Conservation (phyloP, 257 asterid species). For the Solanum habrochaites region DNA sequence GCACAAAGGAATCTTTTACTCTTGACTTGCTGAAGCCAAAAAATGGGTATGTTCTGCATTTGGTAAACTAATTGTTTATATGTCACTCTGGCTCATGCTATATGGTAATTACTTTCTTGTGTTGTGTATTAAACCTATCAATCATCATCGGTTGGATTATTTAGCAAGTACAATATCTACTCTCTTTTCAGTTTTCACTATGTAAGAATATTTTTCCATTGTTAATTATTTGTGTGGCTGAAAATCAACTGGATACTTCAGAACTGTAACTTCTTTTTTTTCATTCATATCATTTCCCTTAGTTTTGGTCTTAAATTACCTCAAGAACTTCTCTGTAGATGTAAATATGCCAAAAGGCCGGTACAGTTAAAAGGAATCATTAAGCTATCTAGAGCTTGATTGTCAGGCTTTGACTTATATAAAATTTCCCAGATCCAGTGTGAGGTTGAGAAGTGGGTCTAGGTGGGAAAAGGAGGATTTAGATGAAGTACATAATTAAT, state of each 20-base stretch:
- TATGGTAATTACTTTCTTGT: not conserved
- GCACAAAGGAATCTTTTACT: constrained; percentile 29
- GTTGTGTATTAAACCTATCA: not conserved
- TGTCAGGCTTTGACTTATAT: not conserved
- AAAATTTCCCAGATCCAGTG: not conserved
- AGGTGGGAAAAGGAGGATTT: not conserved
- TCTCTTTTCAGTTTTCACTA: not conserved
- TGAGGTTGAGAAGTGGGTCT: not conserved
- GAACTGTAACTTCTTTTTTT: not conserved
- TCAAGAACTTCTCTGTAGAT: not conserved
- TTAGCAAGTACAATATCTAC: not conserved
- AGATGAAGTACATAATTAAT: not conserved
- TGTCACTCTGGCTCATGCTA: not conserved
- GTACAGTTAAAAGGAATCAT: not conserved
- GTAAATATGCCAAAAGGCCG: not conserved
- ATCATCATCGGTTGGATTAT: not conserved
- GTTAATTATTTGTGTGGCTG: not conserved
- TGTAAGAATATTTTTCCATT: not conserved
- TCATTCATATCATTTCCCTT: not conserved
- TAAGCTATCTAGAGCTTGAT: not conserved
- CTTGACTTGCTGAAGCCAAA: constrained; percentile 70
- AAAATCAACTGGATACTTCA: not conserved
- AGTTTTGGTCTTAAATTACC: not conserved
- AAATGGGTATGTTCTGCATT: constrained; percentile 53
- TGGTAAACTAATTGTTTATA: not conserved